Percentiles rank a stretch among this genome's conserved stretches.
phyloP scores from a whole-genome alignment of 2,329 filamentous ascomycete species.

The Penicillium sp. region DNA sequence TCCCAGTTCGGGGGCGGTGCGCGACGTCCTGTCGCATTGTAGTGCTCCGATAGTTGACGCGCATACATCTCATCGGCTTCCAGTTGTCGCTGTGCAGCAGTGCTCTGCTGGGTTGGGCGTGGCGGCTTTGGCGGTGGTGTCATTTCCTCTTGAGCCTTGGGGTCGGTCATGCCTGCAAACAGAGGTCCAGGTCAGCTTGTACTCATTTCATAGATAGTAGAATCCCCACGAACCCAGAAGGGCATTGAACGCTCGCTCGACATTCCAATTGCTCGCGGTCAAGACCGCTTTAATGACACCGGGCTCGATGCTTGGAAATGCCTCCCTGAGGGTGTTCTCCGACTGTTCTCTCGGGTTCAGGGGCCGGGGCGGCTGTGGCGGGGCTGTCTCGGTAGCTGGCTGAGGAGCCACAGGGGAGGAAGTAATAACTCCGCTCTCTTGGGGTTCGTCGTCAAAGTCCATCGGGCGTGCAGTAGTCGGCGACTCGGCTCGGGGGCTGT shows the following conservation, averaged over 20 bases:
- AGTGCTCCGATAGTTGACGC: constrained; percentile 88
- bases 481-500: constrained; percentile 47
- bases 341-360: constrained; percentile 79
- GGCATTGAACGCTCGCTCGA: constrained; percentile 94
- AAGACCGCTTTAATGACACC: constrained; percentile 84
- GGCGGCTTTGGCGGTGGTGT: constrained; percentile 75
- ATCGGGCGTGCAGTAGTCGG: constrained; percentile 56
- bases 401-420: constrained; percentile 26
- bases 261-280: constrained; percentile 76
- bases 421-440: constrained; percentile 40
- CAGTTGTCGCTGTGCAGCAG: constrained; percentile 70
- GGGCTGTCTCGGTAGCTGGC: constrained; percentile 46
- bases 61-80: constrained; percentile 91
- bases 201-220: not conserved
- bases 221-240: constrained; percentile 64
- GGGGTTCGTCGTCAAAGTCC: constrained; percentile 58
- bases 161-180: constrained; percentile 70
- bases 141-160: constrained; percentile 63
- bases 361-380: constrained; percentile 82
- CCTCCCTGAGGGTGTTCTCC: constrained; percentile 84
- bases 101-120: constrained; percentile 60
- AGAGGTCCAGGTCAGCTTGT: constrained; percentile 8
- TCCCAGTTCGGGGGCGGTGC: constrained; percentile 33
- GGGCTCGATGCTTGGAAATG: constrained; percentile 80
- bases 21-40: constrained; percentile 52